These are phyloP conservation scores for Begonia masoniana DNA, from an alignment of 306 rosid genomes.

Conservation along the genomic window DNA sequence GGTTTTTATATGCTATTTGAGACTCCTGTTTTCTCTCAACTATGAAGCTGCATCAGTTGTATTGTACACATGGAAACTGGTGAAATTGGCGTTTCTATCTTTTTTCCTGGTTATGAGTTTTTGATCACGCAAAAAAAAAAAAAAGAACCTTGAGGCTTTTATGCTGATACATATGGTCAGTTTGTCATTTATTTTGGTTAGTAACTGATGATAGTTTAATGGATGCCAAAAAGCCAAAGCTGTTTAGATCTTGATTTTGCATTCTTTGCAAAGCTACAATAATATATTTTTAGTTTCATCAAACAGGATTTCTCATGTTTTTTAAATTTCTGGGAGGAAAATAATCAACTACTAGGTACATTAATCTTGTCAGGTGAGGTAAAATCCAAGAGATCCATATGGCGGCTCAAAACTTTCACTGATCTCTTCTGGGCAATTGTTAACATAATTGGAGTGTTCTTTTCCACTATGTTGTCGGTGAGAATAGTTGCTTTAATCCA, in stretches of 20 bases:
- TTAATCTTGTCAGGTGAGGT: conserved; percentile 45
- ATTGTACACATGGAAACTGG: too few relatives aligned
- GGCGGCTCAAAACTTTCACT: conserved; percentile 65
- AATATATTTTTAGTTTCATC: neutral
- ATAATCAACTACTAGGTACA: conserved; percentile 2
- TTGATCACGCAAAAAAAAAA: too few relatives aligned
- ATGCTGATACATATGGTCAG: neutral
- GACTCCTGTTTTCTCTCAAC: too few relatives aligned
- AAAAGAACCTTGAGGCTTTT: too few relatives aligned
- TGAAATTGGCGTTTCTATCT: too few relatives aligned
- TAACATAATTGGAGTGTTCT: conserved; percentile 62
- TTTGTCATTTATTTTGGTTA: too few relatives aligned
- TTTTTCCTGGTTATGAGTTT: too few relatives aligned
- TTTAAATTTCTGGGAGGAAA: neutral
- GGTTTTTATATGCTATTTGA: too few relatives aligned
- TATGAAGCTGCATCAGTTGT: too few relatives aligned
- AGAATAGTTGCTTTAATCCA: neutral
- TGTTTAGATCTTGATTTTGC: neutral
- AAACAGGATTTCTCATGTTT: neutral
- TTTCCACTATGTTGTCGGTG: conserved; percentile 90
- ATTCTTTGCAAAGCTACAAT: neutral
- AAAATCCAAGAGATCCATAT: conserved; percentile 66
- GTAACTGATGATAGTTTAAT: neutral
- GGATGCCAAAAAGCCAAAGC: neutral
- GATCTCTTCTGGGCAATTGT: conserved; percentile 83